Evolutionary conservation across 768 basidiomycete species (phyloP).

Genomic region (Scleroderma bovista): DNA sequence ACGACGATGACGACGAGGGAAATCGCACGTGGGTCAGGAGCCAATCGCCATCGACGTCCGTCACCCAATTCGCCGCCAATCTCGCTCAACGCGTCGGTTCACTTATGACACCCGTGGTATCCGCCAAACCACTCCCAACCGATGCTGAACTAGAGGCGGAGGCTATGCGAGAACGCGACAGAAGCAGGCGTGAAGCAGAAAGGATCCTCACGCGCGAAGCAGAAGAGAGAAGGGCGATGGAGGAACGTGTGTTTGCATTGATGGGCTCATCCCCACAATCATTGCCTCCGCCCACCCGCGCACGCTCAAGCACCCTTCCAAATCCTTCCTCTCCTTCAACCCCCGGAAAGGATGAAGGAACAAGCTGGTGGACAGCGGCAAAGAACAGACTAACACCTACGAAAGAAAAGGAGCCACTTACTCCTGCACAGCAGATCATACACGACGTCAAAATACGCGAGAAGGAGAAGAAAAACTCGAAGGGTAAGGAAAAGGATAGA

Average conservation of each 20-base stretch:
- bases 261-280: slow-evolving; percentile 38
- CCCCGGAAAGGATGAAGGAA: slow-evolving; percentile 53
- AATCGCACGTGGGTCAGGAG: slow-evolving; percentile 28
- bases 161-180: slow-evolving; percentile 70
- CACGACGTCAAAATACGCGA: slow-evolving; percentile 65
- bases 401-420: slow-evolving; percentile 68
- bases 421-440: slow-evolving; percentile 80
- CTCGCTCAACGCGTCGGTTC: slow-evolving; percentile 72
- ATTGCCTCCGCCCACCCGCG: slow-evolving; percentile 56
- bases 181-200: slow-evolving; percentile 73
- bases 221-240: slow-evolving; percentile 58
- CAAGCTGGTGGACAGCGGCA: slow-evolving; percentile 69
- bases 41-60: slow-evolving; percentile 58
- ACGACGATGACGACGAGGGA: slow-evolving; percentile 23
- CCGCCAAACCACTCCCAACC: slow-evolving; percentile 45
- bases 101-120: slow-evolving; percentile 50
- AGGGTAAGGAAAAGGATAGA: slow-evolving; percentile 51
- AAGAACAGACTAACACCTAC: slow-evolving; percentile 75
- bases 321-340: slow-evolving; percentile 58
- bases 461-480: slow-evolving; percentile 42
- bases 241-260: slow-evolving; percentile 76
- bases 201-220: slow-evolving; percentile 68
- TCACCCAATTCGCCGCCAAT: slow-evolving; percentile 67
- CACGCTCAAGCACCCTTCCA: slow-evolving; percentile 49
- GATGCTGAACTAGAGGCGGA: slow-evolving; percentile 82